Evolutionary conservation across 2,329 filamentous ascomycete genomes (phyloP), one percentile per base, ranked within the genome.

Genomic region (Paecilomyces sp.): DNA sequence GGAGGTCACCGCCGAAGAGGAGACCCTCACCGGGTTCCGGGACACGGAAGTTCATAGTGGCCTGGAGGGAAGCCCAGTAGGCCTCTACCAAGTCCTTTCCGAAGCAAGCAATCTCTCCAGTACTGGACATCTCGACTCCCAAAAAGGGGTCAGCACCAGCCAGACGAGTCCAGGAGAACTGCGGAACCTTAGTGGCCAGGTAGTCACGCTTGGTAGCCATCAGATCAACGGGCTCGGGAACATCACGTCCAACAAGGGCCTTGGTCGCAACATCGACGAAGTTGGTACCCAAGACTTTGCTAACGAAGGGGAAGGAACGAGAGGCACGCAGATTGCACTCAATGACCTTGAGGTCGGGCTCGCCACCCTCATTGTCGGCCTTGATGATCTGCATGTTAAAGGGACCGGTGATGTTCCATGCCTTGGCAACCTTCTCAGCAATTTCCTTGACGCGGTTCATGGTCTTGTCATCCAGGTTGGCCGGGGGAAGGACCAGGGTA

Each of bases 351-450:
- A 97, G 85, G 30, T 85, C 82, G 34, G 90, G 85, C 71, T 88
- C 84, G 59, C 88, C 88, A 60, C 89, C 89, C 61, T 90, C 87
- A 70, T 89, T 81, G 12, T 90, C 83, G 36, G 90, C 91, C 81
- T 96, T 96, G 84, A 99, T 97, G 78, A 99, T 96, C 75, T 99
- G 94, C 93, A 99, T 97, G 84, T 99, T 99, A 86, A 97, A 99
- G 61, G 94, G 94, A 58, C 94, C 94, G 22, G 92, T 97, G 75
- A 97, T 97, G 71, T 85, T 92, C 91, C 93, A 97, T 55, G 94
- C 94, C 79, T 94, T 90, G 66, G 94, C 94, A 57, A 99, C 92
- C 85, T 96, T 97, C 77, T 92, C 79, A 15, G 94, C 93, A 68
- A 99, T 97, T 67, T 91, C 91, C 86, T 97, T 97, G 71, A 96